Percentiles rank a stretch among this genome's conserved stretches.
Conservation (phyloP, 2,329 filamentous ascomycete species). For the Fusarium stilboides region DNA sequence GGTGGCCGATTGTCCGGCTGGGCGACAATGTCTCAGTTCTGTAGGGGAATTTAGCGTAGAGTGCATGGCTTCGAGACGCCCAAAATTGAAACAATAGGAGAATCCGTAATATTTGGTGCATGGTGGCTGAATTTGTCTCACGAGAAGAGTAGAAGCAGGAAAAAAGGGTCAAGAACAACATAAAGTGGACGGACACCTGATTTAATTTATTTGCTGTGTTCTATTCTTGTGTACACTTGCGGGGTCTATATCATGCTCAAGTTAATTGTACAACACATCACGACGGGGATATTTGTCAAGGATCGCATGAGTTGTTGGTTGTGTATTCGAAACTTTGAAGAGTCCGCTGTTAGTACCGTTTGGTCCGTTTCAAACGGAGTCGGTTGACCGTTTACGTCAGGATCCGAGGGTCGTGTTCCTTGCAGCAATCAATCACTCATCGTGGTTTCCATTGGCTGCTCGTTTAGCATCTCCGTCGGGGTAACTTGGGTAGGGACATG, state of each 20-base stretch:
- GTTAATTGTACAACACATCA: neutral
- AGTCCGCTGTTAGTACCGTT: slow-evolving; percentile 8
- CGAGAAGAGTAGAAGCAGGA: neutral
- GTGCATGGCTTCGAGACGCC: neutral
- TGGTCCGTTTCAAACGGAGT: slow-evolving; percentile 19
- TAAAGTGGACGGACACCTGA: neutral
- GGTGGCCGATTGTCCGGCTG: neutral
- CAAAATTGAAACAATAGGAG: slow-evolving; percentile 30
- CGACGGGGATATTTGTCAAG: neutral
- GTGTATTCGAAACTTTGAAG: neutral
- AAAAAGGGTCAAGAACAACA: neutral
- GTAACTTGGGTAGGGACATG: too few relatives aligned
- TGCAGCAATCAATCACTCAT: slow-evolving; percentile 28
- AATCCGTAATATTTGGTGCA: slow-evolving; percentile 8
- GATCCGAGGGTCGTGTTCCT: slow-evolving; percentile 21
- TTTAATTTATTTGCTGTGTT: neutral
- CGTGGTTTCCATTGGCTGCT: slow-evolving; percentile 15
- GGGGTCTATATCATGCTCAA: neutral
- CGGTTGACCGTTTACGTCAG: slow-evolving; percentile 17
- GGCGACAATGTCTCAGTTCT: slow-evolving; percentile 29
- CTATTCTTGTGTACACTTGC: neutral
- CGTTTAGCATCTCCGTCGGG: neutral
- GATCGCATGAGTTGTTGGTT: slow-evolving; percentile 16
- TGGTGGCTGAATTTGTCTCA: neutral
- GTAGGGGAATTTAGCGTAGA: slow-evolving; percentile 4